Evolutionary conservation across 2,329 filamentous ascomycete genomes (phyloP), one percentile per base, ranked within the genome.

Genomic region (Colletotrichum melonis): DNA sequence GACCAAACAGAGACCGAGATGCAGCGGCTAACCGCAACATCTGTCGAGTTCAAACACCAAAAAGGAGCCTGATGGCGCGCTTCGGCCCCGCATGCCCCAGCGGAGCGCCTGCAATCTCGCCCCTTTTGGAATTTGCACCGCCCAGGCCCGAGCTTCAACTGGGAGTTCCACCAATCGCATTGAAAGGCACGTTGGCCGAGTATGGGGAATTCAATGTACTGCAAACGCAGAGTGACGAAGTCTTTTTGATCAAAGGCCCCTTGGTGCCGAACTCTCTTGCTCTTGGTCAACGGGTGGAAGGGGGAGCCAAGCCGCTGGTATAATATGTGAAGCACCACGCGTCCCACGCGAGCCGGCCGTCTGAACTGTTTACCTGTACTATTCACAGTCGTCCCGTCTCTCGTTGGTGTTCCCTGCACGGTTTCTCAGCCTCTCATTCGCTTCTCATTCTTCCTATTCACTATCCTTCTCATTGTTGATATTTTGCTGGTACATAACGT

Each of bases 151-250:
- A 54, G 55, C 49, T 57, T 38, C 28, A 22, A 35, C 16, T 12
- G 19, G 4, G 66, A 60, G 28, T 73, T 68, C 67, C 70, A 73
- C 70, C 67, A 73, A 73, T 70, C 56, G 58, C 26, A 56, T n/a
- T 30, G 60, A 16, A 66, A 6, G n/a, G 28, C 6, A 38, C 11
- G 19, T 16, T 24, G 55, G 7, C 60, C 14, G 49, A 38, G 16
- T 52, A 73, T 62, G 67, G 60, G 35, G 56, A 52, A 3, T 7
- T 49, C 67, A 73, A 70, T 70, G 70, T 73, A 70, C 42, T 65
- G 67, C 60, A 70, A 70, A 70, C 60, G 60, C 56, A 62, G n/a
- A 26, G 67, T 70, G 67, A 62, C 70, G 60, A 49, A 65, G 30
- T 42, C 11, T 42, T 22, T 24, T 24, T 54, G 46, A 54, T 5